Conservation (phyloP, 179 eudicot species). For the Dionaea muscipula region DNA sequence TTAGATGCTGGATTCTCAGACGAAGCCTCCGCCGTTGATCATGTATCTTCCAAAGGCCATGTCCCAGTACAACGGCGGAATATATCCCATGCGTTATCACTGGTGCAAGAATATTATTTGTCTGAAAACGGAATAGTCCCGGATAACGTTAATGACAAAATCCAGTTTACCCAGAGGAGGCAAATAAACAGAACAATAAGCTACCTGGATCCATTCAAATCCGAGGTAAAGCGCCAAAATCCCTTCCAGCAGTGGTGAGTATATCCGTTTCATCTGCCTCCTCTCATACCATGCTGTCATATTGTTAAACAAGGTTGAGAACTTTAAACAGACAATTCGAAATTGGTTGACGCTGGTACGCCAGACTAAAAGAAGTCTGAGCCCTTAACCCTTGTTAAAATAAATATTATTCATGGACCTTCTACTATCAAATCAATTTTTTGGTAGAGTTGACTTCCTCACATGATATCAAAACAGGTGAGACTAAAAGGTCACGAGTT, state of each 20-base stretch:
- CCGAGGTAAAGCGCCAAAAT: conserved; percentile 91
- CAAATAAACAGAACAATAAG: not conserved
- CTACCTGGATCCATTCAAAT: conserved; percentile 86
- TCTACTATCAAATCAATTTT: too few species aligned
- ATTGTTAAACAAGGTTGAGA: too few species aligned
- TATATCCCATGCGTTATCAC: conserved; percentile 94
- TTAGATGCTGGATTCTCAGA: conserved; percentile 56
- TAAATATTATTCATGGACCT: too few species aligned
- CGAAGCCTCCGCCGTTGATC: conserved; percentile 61
- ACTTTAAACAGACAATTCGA: too few species aligned
- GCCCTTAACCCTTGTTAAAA: too few species aligned
- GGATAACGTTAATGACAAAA: not conserved
- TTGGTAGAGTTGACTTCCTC: too few species aligned
- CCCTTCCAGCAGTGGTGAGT: conserved; percentile 87
- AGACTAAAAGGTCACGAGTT: too few species aligned
- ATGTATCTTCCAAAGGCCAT: conserved; percentile 85
- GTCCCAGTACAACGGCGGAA: conserved; percentile 79
- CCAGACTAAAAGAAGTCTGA: too few species aligned
- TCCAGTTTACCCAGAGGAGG: too few species aligned
- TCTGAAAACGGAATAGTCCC: conserved; percentile 24
- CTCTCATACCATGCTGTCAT: conserved; percentile 93
- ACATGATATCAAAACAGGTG: too few species aligned
- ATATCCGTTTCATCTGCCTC: conserved; percentile 87
- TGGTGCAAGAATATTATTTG: conserved; percentile 70
- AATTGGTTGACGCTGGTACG: too few species aligned